Evolutionary conservation across 169 alveolate genomes (phyloP).

Genomic region (Eimeria maxima): DNA sequence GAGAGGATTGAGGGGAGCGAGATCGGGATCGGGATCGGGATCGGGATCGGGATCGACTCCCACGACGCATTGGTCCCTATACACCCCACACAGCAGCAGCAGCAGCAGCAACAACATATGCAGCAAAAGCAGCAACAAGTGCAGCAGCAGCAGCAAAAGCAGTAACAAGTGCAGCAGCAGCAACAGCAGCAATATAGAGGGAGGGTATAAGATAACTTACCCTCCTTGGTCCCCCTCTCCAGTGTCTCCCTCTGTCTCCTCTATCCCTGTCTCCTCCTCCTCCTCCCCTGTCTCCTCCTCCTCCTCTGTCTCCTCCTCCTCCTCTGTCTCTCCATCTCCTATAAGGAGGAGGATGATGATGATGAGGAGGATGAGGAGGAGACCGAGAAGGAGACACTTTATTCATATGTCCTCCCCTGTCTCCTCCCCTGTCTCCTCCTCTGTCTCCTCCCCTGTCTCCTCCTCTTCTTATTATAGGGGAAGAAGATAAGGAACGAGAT

Average conservation of each 20-base stretch:
- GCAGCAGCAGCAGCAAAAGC: slow-evolving; percentile 21
- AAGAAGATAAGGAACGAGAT: too few species aligned
- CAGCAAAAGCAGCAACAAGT: slow-evolving; percentile 9
- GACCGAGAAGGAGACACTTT: too few species aligned
- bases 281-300: neutral
- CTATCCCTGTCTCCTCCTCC: neutral
- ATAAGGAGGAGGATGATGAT: too few species aligned
- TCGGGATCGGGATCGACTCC: too few species aligned
- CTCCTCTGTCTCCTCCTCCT: neutral
- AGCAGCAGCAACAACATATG: neutral
- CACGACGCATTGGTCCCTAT: neutral
- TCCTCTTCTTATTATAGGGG: neutral
- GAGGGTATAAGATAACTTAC: too few species aligned
- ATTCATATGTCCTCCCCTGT: too few species aligned
- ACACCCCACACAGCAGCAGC: neutral
- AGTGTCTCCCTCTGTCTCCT: neutral
- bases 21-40: too few species aligned
- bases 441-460: neutral
- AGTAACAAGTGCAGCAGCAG: neutral
- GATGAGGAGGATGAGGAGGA: too few species aligned
- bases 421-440: neutral
- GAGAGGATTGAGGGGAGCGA: slow-evolving; percentile 53
- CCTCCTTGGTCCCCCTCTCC: too few species aligned
- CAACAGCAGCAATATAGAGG: too few species aligned
- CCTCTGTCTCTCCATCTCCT: neutral